Conservation (phyloP, 176 grass and related monocot genomes). For the Aegilops longissima region DNA sequence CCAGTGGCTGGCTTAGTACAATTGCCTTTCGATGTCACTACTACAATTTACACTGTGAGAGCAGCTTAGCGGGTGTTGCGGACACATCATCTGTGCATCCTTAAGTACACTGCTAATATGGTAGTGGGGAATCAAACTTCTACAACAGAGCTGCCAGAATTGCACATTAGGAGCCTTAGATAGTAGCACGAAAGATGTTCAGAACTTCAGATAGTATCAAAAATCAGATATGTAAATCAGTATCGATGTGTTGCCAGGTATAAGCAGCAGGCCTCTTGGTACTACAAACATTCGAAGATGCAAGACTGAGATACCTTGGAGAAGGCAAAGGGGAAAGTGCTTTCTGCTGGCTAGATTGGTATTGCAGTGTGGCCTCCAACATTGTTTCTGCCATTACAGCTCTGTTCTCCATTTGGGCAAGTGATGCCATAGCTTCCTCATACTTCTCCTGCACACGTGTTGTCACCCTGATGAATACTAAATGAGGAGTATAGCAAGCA, state of each 20-base stretch:
- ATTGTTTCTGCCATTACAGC: conserved; percentile 99
- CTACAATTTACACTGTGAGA: background rate
- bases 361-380: conserved; percentile 98
- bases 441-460: conserved; percentile 84
- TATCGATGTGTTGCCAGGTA: background rate
- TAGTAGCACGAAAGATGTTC: conserved; percentile 4
- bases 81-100: background rate
- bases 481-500: conserved; percentile 5
- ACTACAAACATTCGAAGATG: conserved; percentile 28
- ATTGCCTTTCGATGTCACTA: background rate
- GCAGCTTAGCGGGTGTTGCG: background rate
- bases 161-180: conserved; percentile 5
- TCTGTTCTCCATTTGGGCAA: conserved; percentile 85
- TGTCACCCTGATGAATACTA: conserved; percentile 18
- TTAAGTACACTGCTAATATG: background rate
- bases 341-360: conserved; percentile 95
- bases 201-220: conserved; percentile 14
- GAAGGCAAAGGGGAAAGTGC: conserved; percentile 75
- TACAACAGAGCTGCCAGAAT: background rate
- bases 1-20: background rate
- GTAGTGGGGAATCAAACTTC: background rate
- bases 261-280: background rate
- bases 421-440: conserved; percentile 72
- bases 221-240: conserved; percentile 28
- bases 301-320: conserved; percentile 65